Evolutionary conservation across 2,329 filamentous ascomycete genomes (phyloP).

Genomic region (Hypoxylon sp.): DNA sequence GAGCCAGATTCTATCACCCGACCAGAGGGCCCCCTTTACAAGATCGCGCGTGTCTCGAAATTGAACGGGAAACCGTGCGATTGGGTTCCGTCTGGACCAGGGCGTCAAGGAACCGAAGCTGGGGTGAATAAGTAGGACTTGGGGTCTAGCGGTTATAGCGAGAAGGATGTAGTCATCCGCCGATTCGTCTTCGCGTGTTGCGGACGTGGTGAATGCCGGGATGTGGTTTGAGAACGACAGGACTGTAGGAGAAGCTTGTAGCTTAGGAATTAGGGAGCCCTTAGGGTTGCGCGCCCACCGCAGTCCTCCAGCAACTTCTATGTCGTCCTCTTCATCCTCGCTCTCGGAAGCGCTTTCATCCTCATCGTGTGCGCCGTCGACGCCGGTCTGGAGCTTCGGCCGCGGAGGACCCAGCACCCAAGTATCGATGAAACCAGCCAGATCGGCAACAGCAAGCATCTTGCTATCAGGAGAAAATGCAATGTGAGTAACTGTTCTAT

Average conservation of each 20-base stretch:
- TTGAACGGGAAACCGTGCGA: conserved; percentile 77
- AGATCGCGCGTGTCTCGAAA: conserved; percentile 82
- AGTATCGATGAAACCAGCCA: conserved; percentile 87
- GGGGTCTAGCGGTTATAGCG: conserved; percentile 65
- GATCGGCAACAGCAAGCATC: conserved; percentile 81
- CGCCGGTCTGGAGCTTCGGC: conserved; percentile 47
- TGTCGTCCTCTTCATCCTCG: conserved; percentile 60
- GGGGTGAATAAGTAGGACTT: conserved; percentile 83
- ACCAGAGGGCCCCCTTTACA: conserved; percentile 88
- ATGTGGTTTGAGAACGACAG: conserved; percentile 73
- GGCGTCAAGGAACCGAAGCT: conserved; percentile 80
- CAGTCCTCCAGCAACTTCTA: conserved; percentile 60
- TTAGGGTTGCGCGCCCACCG: conserved; percentile 82
- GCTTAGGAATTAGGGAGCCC: conserved; percentile 74
- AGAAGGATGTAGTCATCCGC: conserved; percentile 64
- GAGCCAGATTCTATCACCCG: conserved; percentile 82
- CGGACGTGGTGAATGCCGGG: conserved; percentile 50
- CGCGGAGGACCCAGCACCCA: conserved; percentile 78
- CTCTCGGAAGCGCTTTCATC: conserved; percentile 55
- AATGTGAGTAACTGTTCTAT: conserved; percentile 77
- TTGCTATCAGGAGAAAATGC: conserved; percentile 85
- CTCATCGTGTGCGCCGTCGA: conserved; percentile 49
- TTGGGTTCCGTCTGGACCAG: conserved; percentile 88
- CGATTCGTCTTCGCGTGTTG: conserved; percentile 44
- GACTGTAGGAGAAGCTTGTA: conserved; percentile 72